A percentile compares a stretch with the other conserved stretches of the same genome.
Conservation (phyloP, 2,329 filamentous ascomycete species). For the Arthrobotrys musiformis region DNA sequence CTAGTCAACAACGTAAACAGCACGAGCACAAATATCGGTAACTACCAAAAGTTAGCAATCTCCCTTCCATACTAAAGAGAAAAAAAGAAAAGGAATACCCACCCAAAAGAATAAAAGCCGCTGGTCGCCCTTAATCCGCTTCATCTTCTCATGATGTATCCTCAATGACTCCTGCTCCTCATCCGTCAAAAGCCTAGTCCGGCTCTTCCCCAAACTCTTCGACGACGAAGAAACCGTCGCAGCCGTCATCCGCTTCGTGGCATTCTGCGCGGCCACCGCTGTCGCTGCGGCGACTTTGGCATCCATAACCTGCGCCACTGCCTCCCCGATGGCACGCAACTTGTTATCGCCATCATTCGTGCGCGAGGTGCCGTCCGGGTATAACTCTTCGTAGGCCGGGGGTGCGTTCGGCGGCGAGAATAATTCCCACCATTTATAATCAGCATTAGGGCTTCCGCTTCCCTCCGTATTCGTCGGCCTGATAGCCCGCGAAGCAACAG, state of each 20-base stretch:
- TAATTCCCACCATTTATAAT: conserved; percentile 75
- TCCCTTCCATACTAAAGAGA: background rate
- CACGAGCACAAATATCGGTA: conserved; percentile 62
- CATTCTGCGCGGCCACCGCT: conserved; percentile 66
- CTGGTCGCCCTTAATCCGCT: conserved; percentile 72
- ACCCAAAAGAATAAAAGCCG: conserved; percentile 78
- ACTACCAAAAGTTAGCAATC: conserved; percentile 58
- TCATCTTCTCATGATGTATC: conserved; percentile 72
- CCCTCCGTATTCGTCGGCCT: conserved; percentile 54
- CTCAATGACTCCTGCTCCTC: conserved; percentile 73
- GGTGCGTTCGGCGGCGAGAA: conserved; percentile 70
- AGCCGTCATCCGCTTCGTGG: conserved; percentile 21
- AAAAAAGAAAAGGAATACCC: conserved; percentile 58
- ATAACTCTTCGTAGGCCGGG: conserved; percentile 83
- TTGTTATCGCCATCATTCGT: conserved; percentile 31
- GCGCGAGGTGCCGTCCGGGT: conserved; percentile 66
- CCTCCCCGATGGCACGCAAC: conserved; percentile 66
- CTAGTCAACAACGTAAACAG: conserved; percentile 62
- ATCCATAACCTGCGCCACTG: conserved; percentile 70
- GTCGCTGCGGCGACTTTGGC: conserved; percentile 70
- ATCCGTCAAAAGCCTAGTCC: conserved; percentile 66
- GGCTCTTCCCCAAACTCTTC: conserved; percentile 19
- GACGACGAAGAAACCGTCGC: conserved; percentile 30
- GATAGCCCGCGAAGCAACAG: conserved; percentile 60
- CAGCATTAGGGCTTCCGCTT: conserved; percentile 63